Evolutionary conservation across 2,329 filamentous ascomycete species (phyloP).

Genomic region (Helotiales sp.): DNA sequence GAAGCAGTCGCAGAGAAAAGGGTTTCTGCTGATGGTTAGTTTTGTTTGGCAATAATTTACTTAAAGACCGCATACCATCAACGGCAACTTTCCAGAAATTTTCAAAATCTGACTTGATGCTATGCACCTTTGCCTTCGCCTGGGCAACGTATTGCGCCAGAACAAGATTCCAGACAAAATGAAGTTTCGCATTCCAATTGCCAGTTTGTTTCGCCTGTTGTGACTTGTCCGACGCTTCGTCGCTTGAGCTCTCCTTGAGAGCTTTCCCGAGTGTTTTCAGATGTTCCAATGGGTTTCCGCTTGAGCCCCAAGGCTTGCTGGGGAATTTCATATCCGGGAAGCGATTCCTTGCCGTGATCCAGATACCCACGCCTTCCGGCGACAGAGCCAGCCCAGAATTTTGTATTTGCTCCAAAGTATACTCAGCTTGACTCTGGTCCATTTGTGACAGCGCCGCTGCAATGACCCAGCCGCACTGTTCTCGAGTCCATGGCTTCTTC

Average conservation of each 20-base stretch:
- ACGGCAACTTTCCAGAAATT: conserved; percentile 87
- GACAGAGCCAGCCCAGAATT: conserved; percentile 74
- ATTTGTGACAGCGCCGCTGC: conserved; percentile 72
- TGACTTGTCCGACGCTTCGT: conserved; percentile 51
- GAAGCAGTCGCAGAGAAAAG: conserved; percentile 83
- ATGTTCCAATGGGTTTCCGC: conserved; percentile 75
- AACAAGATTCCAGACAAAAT: conserved; percentile 87
- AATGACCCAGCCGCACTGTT: conserved; percentile 85
- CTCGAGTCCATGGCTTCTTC: conserved; percentile 86
- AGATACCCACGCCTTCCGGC: conserved; percentile 87
- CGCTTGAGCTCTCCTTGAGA: conserved; percentile 74
- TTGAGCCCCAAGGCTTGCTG: conserved; percentile 70
- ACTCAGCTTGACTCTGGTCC: conserved; percentile 58
- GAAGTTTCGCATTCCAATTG: conserved; percentile 78
- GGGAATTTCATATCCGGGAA: conserved; percentile 71
- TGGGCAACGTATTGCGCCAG: conserved; percentile 58
- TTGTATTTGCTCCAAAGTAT: conserved; percentile 65
- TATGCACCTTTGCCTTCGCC: conserved; percentile 39
- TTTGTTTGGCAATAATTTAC: conserved; percentile 27
- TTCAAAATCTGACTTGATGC: conserved; percentile 56
- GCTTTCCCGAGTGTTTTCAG: conserved; percentile 73
- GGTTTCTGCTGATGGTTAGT: conserved; percentile 60
- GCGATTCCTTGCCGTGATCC: conserved; percentile 71
- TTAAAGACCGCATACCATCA: conserved; percentile 65
- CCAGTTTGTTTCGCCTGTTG: conserved; percentile 58